A percentile compares a stretch with the other conserved stretches of the same genome.
Evolutionary conservation across 2,329 filamentous ascomycete species (phyloP).

Genomic region (Exserohilum rostratum): DNA sequence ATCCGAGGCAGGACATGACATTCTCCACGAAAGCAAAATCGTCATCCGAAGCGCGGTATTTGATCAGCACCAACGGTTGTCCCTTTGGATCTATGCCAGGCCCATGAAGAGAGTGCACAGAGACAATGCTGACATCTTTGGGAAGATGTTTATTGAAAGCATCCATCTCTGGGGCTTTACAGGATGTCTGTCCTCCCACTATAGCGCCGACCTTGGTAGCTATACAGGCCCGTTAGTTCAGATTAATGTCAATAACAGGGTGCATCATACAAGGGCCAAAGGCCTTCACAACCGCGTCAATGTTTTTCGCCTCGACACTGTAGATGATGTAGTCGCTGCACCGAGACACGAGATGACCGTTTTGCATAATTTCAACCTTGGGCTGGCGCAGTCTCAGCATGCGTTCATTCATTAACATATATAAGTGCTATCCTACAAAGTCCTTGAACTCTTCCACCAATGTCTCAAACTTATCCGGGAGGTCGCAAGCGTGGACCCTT

Average conservation of each 20-base stretch:
- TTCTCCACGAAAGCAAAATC: constrained; percentile 79
- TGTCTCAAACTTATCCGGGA: constrained; percentile 82
- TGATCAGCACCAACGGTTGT: constrained; percentile 91
- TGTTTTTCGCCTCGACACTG: constrained; percentile 92
- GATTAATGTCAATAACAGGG: constrained; percentile 4
- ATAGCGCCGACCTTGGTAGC: constrained; percentile 95
- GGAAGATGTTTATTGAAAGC: constrained; percentile 92
- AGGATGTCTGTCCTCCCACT: constrained; percentile 96
- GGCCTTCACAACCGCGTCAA: constrained; percentile 82
- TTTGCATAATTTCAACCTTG: constrained; percentile 81
- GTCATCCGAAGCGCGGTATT: constrained; percentile 82
- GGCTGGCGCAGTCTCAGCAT: constrained; percentile 66
- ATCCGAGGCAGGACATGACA: constrained; percentile 81
- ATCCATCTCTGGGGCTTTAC: constrained; percentile 93
- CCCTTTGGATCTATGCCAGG: constrained; percentile 86
- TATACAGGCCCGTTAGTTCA: constrained; percentile 47
- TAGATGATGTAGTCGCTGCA: constrained; percentile 99
- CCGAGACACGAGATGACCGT: constrained; percentile 94
- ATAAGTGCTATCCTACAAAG: constrained; percentile 71
- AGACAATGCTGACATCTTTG: constrained; percentile 87
- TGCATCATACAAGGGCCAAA: constrained; percentile 85
- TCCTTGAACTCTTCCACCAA: constrained; percentile 81
- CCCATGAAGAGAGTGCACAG: constrained; percentile 94
- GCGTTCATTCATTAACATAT: constrained; percentile 46
- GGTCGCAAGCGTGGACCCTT: constrained; percentile 95